A percentile compares a stretch with the other conserved stretches of the same genome.
phyloP scores from a whole-genome alignment of 257 asterid species.

The Thymus mandschuricus region DNA sequence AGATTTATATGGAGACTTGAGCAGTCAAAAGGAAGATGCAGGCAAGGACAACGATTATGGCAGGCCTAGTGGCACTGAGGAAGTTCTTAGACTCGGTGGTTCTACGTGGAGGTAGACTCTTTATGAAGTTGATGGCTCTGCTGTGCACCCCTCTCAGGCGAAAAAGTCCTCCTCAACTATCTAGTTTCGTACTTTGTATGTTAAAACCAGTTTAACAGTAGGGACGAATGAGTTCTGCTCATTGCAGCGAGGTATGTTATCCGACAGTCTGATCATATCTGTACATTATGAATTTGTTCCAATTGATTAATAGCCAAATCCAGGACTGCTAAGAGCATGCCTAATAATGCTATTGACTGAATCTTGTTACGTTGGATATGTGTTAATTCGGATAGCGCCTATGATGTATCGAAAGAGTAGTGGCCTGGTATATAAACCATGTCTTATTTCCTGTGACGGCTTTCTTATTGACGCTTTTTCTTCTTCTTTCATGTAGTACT shows the following conservation, averaged over 20 bases:
- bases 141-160: not conserved
- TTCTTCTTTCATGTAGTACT: too few species aligned
- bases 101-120: slow-evolving; percentile 78
- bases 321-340: too few species aligned
- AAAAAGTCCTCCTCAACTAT: not conserved
- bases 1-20: slow-evolving; percentile 80
- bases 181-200: slow-evolving; percentile 15
- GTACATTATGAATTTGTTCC: slow-evolving; percentile 28
- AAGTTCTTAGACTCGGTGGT: slow-evolving; percentile 94
- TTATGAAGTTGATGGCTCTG: not conserved
- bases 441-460: too few species aligned
- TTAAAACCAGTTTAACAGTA: not conserved
- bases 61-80: slow-evolving; percentile 72
- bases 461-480: too few species aligned
- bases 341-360: too few species aligned
- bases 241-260: not conserved
- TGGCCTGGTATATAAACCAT: too few species aligned
- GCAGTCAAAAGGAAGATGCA: slow-evolving; percentile 60
- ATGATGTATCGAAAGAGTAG: too few species aligned
- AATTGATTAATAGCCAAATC: not conserved
- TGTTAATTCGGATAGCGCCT: too few species aligned
- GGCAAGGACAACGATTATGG: slow-evolving; percentile 47
- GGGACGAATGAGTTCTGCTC: not conserved
- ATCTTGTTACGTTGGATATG: too few species aligned
- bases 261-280: slow-evolving; percentile 4